Base-by-base conservation (phyloP, 2,329 filamentous ascomycete genomes). In the Colletotrichum sp. region DNA sequence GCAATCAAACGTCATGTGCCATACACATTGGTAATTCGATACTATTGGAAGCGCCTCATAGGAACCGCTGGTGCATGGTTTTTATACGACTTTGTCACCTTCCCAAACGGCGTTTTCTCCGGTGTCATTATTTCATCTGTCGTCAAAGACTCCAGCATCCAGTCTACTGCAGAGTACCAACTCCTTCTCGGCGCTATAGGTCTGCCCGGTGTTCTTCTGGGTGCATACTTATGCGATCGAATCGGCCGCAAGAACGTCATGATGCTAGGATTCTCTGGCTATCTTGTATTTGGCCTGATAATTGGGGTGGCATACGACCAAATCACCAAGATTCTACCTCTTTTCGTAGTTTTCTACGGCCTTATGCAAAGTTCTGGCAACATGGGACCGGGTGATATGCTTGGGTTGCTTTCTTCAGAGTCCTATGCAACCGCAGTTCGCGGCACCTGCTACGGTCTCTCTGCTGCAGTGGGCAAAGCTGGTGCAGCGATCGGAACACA, bases 61-160 rank as follows among this genome's bases (percentile, higher is more conserved):
- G 89, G 90, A 12, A 90, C 89, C 12, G 89, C 86, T 71, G 86
- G 88, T 12, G 89, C 90, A 66, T 91, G 89, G 88, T 91, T 91
- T 80, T 84, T 91, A 15, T 89, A 89, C 80, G 85, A 87, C 77
- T 87, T 84, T 38, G 86, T 88, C 72, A 88, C 86, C 5, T 88
- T 88, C 74, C 86, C 87, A 7, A 88, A 88, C 76, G 85, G 86
- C 13, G 85, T 88, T 67, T 88, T 88, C 79, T 86, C 84, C 16
- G 86, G 83, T 6, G 85, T 84, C 6, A 88, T 88, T 78, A 83
- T 89, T 74, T 79, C 84, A 32, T 80, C 83, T 5, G 81, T 86
- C 24, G 74, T 86, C 9, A 79, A 81, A 9, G 81, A 84, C 18
- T 82, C 83, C 6, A 83, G 84, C n/a, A 79, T 88, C 13, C 81